Evolutionary conservation across 768 basidiomycete genomes (phyloP), one percentile per base, ranked within the genome.

Genomic region (Saitozyma podzolica): DNA sequence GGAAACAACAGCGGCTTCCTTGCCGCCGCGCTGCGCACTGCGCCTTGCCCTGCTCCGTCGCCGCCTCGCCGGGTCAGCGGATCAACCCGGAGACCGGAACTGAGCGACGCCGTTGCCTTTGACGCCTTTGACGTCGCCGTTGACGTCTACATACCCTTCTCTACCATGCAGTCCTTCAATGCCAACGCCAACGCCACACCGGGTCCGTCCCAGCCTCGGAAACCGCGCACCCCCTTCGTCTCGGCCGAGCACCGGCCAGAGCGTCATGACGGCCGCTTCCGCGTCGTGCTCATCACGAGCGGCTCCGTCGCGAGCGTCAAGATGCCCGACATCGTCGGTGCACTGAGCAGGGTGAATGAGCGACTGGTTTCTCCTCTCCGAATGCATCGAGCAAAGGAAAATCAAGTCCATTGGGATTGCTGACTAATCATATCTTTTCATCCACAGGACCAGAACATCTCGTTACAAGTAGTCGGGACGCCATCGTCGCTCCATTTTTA

Each of bases 251-350:
- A 73, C 56, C 37, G 61, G 40, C 74, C 74, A 9, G 43, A 49
- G 17, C 16, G 29, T 41, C 54, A 55, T 7, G 71, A 75, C 67
- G 74, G 74, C 13, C 56, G 63, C n/a, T 75, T 68, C 47, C 60
- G 74, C 39, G 86, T 96, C 50, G 80, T 97, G 5, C 83, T 98
- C 45, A 87, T 97, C 63, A 88, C 89, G 0, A 91, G 92, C 0
- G 94, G 95, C n/a, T 93, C 91, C 73, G 95, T 99, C 9, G 94
- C 95, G 0, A 92, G 92, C 56, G 86, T 98, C 75, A 98, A 97
- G 74, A 88, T 88, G 1, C 92, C 94, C 5, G 83, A 96, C 57
- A 96, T 99, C 62, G 90, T 91, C 17, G 78, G 83, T 39, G 89
- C 88, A 66, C 83, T 98, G 40, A 81, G 89, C 49, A 80, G 82